These are phyloP conservation scores for Penicillium polonicum DNA, from an alignment of 2,329 filamentous ascomycete genomes.

Conservation along the genomic window DNA sequence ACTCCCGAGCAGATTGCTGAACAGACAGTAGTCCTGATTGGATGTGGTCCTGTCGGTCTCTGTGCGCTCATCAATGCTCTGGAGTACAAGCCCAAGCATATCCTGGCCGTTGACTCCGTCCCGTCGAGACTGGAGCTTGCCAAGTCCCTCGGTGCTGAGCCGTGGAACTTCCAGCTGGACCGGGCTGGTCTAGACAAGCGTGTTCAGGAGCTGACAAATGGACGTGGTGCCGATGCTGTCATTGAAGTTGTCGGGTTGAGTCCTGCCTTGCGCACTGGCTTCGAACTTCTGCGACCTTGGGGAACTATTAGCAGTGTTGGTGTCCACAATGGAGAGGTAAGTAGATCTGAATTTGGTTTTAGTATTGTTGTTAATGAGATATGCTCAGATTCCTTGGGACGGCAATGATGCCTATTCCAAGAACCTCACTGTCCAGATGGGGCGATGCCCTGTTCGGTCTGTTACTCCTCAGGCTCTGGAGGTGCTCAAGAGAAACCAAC, in stretches of 20 bases:
- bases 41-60: conserved; percentile 81
- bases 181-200: conserved; percentile 64
- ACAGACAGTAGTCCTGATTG: conserved; percentile 74
- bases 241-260: conserved; percentile 75
- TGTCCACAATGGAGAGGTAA: conserved; percentile 70
- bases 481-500: conserved; percentile 64
- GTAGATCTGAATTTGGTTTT: conserved; percentile 11
- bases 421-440: conserved; percentile 72
- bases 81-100: conserved; percentile 70
- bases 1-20: conserved; percentile 58
- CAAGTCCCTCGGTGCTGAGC: conserved; percentile 71
- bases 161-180: conserved; percentile 73
- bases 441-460: conserved; percentile 70
- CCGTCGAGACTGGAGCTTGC: conserved; percentile 72
- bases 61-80: conserved; percentile 77
- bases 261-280: conserved; percentile 67
- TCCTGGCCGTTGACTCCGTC: conserved; percentile 78
- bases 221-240: conserved; percentile 80
- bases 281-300: conserved; percentile 69
- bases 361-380: conserved; percentile 21
- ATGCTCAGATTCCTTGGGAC: conserved; percentile 61
- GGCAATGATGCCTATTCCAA: conserved; percentile 66
- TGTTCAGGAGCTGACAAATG: conserved; percentile 72
- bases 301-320: conserved; percentile 73
- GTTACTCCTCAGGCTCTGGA: conserved; percentile 66